phyloP scores from a whole-genome alignment of 2,329 filamentous ascomycete genomes.

The Aspergillus ruber region DNA sequence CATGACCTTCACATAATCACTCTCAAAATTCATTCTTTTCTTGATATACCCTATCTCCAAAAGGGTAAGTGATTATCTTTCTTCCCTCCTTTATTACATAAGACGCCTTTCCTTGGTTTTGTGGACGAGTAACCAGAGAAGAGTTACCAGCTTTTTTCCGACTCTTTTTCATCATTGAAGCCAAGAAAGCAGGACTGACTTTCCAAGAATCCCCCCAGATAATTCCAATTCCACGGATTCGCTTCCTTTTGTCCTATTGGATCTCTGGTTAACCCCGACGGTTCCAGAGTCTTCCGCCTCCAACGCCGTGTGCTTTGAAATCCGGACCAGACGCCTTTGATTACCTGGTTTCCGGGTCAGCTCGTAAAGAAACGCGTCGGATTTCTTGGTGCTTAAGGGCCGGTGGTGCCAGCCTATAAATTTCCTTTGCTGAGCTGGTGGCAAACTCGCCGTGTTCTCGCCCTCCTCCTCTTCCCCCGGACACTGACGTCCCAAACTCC shows the following conservation, averaged over 20 bases:
- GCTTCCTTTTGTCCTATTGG: background rate
- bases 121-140: too few relatives aligned
- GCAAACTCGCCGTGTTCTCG: slow-evolving; percentile 13
- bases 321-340: slow-evolving; percentile 12
- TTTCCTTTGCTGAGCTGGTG: slow-evolving; percentile 20
- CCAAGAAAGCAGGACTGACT: background rate
- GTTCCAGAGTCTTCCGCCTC: background rate
- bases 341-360: slow-evolving; percentile 5
- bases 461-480: background rate
- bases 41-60: too few relatives aligned
- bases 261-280: background rate
- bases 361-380: slow-evolving; percentile 9
- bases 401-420: slow-evolving; percentile 20
- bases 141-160: too few relatives aligned
- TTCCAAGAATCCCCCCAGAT: background rate
- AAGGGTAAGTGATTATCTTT: too few relatives aligned
- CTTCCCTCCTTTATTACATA: too few relatives aligned
- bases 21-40: too few relatives aligned
- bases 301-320: background rate
- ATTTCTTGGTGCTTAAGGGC: slow-evolving; percentile 10
- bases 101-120: too few relatives aligned
- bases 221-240: background rate
- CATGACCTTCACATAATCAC: too few relatives aligned
- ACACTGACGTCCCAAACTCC: slow-evolving; percentile 19
- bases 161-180: too few relatives aligned